Evolutionary conservation across 768 basidiomycete genomes (phyloP), one percentile per base, ranked within the genome.

Genomic region (Pleurotus platypus): DNA sequence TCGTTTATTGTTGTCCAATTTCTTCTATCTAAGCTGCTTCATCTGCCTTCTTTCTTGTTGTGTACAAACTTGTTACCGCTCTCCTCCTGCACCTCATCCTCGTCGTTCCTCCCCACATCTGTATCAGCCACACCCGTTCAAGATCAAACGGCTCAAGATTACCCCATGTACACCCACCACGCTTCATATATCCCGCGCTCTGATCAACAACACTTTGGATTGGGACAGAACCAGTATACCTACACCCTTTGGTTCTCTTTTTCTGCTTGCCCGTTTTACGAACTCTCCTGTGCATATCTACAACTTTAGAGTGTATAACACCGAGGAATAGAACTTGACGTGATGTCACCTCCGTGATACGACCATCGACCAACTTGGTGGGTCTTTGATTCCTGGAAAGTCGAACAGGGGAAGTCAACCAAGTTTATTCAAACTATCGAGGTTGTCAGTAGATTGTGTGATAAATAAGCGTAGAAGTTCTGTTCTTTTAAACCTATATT

Each of bases 51-150:
- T 22, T 54, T 54, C 42, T 54, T 42, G 51, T 54, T 54, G 51
- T 54, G 39, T 54, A 39, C 51, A 54, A 54, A 54, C 37, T 54
- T 54, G 51, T 54, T 13, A 24, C 39, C 42, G 51, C 51, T 54
- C 39, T 54, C 51, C 30, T 49, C 48, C 35, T 42, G 51, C 51
- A 53, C 37, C 38, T 54, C 51, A 22, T 42, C 51, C 11, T 39
- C 39, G 24, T 54, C 39, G 39, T 39, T 39, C 30, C 37, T 39
- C 51, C 39, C 20, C 51, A 40, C 51, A 54, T 40, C 26, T 54
- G 51, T 54, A 54, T 54, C 42, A 54, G 39, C 38, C 39, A 18
- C 16, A 18, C 13, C 22, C 51, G 15, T n/a, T 39, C 42, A 45
- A 45, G 20, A 35, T 35, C 42, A 45, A 54, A 54, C 35, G 51